Evolutionary conservation across 306 rosid genomes (phyloP).

Genomic region (Prunus dulcis): DNA sequence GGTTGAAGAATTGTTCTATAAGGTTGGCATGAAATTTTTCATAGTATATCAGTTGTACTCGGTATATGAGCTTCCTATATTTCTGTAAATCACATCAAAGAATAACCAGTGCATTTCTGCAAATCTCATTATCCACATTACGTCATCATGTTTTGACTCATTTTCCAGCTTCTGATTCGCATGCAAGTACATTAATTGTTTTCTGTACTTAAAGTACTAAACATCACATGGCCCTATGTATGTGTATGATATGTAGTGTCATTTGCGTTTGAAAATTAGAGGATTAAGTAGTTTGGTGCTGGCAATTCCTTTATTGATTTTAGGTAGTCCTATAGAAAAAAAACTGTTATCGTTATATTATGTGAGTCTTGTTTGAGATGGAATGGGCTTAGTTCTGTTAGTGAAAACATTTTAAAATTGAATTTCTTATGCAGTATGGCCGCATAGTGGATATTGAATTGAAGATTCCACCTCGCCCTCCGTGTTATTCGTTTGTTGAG

Average conservation of each 20-base stretch:
- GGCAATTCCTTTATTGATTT: too few relatives aligned
- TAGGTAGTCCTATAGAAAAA: neutral
- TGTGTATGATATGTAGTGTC: neutral
- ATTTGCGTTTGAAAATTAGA: neutral
- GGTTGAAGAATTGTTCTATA: conserved; percentile 90
- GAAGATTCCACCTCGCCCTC: conserved; percentile 98
- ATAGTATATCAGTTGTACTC: neutral
- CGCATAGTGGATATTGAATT: conserved; percentile 89
- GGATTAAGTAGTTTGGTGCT: too few relatives aligned
- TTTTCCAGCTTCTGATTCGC: neutral
- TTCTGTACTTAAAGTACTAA: neutral
- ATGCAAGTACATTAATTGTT: neutral
- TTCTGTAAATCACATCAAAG: neutral
- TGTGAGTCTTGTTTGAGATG: neutral
- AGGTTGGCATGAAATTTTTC: conserved; percentile 45
- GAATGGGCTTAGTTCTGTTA: neutral
- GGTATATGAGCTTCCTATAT: neutral
- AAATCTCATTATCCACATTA: neutral
- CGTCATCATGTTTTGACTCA: neutral
- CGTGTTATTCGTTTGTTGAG: conserved; percentile 97
- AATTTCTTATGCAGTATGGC: conserved; percentile 71
- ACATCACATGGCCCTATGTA: neutral
- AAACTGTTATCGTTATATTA: neutral
- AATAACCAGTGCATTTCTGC: neutral
- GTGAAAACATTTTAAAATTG: conserved; percentile 8